phyloP scores from a whole-genome alignment of 306 rosid species.

The Trifolium repens region DNA sequence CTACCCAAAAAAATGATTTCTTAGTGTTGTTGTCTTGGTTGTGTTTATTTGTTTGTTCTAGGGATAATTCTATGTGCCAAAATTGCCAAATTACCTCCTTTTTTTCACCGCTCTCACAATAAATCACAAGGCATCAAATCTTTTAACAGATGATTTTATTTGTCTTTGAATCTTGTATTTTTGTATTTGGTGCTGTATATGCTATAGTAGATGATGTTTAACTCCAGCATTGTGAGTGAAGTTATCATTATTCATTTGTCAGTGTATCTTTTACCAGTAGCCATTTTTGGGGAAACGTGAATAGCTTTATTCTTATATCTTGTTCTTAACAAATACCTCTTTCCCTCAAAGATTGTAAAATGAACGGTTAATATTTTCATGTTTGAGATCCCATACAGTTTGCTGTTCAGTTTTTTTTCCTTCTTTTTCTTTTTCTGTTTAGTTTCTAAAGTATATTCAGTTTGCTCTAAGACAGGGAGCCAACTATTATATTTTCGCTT shows the following conservation, averaged over 20 bases:
- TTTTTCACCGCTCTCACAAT: background rate
- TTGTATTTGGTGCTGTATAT: too few species aligned
- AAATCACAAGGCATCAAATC: too few species aligned
- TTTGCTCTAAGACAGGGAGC: background rate
- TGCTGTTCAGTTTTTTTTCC: background rate
- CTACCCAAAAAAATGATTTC: background rate
- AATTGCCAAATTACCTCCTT: slow-evolving; percentile 6
- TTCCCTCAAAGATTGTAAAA: background rate
- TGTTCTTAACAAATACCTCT: background rate
- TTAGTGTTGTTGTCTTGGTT: slow-evolving; percentile 1
- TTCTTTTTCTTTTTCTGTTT: background rate
- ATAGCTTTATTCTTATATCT: background rate
- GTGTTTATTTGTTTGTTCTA: slow-evolving; percentile 18
- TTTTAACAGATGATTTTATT: too few species aligned
- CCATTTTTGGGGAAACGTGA: background rate
- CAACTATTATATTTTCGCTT: slow-evolving; percentile 1
- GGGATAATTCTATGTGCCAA: slow-evolving; percentile 8
- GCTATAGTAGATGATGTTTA: background rate
- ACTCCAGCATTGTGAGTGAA: background rate
- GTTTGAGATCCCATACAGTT: slow-evolving; percentile 29
- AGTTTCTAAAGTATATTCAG: slow-evolving; percentile 27
- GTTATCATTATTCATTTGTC: background rate
- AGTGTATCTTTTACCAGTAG: background rate
- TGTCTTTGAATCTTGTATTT: too few species aligned
- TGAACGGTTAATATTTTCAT: background rate